Conservation (phyloP, 352 stramenopile species). For the Phytopythium montanum region DNA sequence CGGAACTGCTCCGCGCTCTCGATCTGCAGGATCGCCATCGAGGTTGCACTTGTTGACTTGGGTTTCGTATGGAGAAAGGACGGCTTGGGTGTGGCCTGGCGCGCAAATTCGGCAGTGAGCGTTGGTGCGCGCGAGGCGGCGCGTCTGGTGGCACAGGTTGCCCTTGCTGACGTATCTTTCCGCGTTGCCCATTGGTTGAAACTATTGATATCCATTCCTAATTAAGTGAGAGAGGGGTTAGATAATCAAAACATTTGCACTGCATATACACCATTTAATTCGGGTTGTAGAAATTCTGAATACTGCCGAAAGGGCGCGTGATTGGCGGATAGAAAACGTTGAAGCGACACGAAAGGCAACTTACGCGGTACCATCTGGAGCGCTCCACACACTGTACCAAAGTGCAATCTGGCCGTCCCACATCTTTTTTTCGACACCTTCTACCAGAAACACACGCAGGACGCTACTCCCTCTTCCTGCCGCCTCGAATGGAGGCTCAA, state of each 20-base stretch:
- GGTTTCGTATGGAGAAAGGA: slow-evolving; percentile 5
- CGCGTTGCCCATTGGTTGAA: slow-evolving; percentile 8
- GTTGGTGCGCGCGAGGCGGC: background rate
- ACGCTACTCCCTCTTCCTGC: background rate
- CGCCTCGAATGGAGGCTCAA: background rate
- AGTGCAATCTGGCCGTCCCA: background rate
- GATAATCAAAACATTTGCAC: background rate
- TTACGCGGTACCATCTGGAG: background rate
- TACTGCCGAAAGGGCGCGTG: background rate
- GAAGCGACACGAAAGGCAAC: slow-evolving; percentile 4
- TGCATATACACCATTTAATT: background rate
- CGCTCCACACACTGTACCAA: background rate
- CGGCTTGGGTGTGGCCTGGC: slow-evolving; percentile 5
- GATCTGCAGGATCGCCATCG: slow-evolving; percentile 30
- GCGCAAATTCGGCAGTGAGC: slow-evolving; percentile 30
- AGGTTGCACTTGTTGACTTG: background rate
- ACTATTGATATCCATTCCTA: background rate
- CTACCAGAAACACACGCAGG: no score
- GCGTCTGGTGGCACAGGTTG: slow-evolving; percentile 9
- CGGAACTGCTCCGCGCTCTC: slow-evolving; percentile 39
- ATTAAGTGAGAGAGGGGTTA: background rate
- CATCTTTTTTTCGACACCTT: background rate
- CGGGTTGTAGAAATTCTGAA: background rate
- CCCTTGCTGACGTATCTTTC: slow-evolving; percentile 17
- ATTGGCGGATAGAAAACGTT: slow-evolving; percentile 9